Percentiles rank a stretch among this genome's conserved stretches.
phyloP scores from a whole-genome alignment of 805 yeast species.

The Starmerella kuoi region DNA sequence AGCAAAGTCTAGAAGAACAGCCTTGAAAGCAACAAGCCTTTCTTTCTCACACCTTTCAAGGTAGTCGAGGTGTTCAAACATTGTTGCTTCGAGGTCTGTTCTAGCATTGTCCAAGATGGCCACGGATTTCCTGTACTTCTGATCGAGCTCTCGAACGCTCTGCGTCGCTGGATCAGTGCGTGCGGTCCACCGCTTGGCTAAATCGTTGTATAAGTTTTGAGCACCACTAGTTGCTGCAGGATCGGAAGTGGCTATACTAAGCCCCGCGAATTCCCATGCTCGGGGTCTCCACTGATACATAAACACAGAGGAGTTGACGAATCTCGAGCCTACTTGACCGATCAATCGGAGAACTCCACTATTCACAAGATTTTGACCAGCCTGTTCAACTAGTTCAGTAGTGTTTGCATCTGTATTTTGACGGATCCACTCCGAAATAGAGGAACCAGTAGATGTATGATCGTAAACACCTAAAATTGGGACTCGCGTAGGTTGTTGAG shows the following conservation, averaged over 20 bases:
- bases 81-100: constrained; percentile 58
- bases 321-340: constrained; percentile 47
- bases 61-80: constrained; percentile 59
- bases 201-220: constrained; percentile 12
- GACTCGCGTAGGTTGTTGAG: constrained; percentile 44
- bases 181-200: constrained; percentile 13
- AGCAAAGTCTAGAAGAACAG: constrained; percentile 60
- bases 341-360: constrained; percentile 50
- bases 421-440: constrained; percentile 48
- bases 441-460: constrained; percentile 48
- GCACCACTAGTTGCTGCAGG: constrained; percentile 2
- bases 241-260: constrained; percentile 10
- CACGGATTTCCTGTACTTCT: constrained; percentile 43
- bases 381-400: constrained; percentile 49
- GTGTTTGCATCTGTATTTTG: constrained; percentile 35
- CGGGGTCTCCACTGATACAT: constrained; percentile 70
- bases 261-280: constrained; percentile 46
- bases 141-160: constrained; percentile 46
- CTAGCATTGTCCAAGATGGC: constrained; percentile 50
- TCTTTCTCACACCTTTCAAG: constrained; percentile 77
- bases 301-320: constrained; percentile 63
- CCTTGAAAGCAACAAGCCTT: constrained; percentile 61
- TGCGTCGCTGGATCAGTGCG: constrained; percentile 7
- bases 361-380: constrained; percentile 60
- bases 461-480: constrained; percentile 59